These are phyloP conservation scores for Aspergillus viridinutans DNA, from an alignment of 2,329 filamentous ascomycete genomes.

Conservation along the genomic window DNA sequence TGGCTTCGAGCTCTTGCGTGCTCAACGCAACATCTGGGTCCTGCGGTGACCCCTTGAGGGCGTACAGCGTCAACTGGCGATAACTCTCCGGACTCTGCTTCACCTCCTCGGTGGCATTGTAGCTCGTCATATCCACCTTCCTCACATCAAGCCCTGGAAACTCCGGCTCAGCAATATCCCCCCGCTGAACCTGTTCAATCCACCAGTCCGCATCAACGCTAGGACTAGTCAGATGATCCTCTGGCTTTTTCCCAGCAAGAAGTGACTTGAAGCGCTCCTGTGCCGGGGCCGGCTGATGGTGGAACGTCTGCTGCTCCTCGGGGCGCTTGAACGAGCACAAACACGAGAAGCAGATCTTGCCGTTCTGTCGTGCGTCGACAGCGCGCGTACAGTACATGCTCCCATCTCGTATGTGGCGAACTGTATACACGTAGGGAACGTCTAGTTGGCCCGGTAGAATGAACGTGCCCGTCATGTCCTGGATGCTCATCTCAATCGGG, in stretches of 20 bases:
- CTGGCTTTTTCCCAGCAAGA: constrained; percentile 26
- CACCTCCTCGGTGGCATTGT: constrained; percentile 36
- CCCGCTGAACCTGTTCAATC: constrained; percentile 24
- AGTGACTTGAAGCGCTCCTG: constrained; percentile 27
- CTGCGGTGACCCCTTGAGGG: constrained; percentile 40
- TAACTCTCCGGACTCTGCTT: constrained; percentile 30
- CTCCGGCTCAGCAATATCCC: constrained; percentile 23
- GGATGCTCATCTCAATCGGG: not conserved
- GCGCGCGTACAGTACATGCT: constrained; percentile 50
- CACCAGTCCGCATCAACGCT: constrained; percentile 36
- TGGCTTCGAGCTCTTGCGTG: constrained; percentile 11
- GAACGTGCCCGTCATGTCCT: constrained; percentile 54
- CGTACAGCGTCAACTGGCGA: constrained; percentile 46
- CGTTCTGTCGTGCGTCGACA: constrained; percentile 49
- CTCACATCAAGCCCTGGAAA: constrained; percentile 45
- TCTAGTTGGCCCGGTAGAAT: constrained; percentile 45
- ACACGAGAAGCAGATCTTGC: constrained; percentile 50
- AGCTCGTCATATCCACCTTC: constrained; percentile 51
- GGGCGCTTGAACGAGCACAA: constrained; percentile 50
- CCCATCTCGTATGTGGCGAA: constrained; percentile 50
- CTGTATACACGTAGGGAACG: constrained; percentile 49
- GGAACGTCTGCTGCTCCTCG: constrained; percentile 28
- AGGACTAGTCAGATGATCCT: constrained; percentile 32
- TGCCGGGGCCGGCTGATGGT: constrained; percentile 27
- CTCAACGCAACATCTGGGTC: constrained; percentile 15